These are phyloP conservation scores for Rhodotorula kratochvilovae DNA, from an alignment of 768 basidiomycete species.

Conservation along the genomic window DNA sequence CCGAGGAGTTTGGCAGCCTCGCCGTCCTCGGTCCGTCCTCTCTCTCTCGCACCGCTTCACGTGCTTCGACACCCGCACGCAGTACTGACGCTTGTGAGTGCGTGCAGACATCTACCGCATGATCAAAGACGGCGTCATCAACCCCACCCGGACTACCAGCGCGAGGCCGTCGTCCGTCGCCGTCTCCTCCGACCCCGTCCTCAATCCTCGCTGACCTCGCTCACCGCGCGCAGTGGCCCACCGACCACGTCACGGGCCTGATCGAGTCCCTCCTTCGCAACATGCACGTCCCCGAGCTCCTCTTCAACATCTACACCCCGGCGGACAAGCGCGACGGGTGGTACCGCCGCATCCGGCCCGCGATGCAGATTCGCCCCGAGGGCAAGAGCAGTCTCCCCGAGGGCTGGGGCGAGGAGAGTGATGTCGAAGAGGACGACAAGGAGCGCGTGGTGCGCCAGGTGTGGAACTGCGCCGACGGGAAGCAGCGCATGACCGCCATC, in stretches of 20 bases:
- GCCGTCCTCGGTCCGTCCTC: background rate
- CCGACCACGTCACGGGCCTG: background rate
- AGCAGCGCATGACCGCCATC: constrained; percentile 26
- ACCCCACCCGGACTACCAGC: constrained; percentile 22
- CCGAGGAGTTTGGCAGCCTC: constrained; percentile 11
- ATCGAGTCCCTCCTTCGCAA: constrained; percentile 22
- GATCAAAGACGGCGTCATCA: constrained; percentile 6
- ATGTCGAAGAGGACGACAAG: background rate
- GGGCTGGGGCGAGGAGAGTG: background rate
- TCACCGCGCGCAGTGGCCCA: constrained; percentile 2
- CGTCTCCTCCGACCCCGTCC: background rate
- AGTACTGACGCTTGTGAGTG: too few species aligned
- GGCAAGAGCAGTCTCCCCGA: background rate
- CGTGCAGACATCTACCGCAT: constrained; percentile 9
- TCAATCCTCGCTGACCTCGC: too few species aligned
- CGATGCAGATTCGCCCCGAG: background rate
- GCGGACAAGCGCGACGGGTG: background rate
- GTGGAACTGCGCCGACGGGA: constrained; percentile 26
- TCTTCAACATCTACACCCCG: constrained; percentile 25
- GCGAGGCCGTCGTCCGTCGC: constrained; percentile 15
- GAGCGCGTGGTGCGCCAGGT: background rate
- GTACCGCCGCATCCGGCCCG: background rate
- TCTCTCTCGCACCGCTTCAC: background rate
- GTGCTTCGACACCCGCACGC: background rate
- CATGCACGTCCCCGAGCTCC: constrained; percentile 26